Conservation (phyloP, 2,329 filamentous ascomycete genomes). For the Tolypocladium endophyticum region DNA sequence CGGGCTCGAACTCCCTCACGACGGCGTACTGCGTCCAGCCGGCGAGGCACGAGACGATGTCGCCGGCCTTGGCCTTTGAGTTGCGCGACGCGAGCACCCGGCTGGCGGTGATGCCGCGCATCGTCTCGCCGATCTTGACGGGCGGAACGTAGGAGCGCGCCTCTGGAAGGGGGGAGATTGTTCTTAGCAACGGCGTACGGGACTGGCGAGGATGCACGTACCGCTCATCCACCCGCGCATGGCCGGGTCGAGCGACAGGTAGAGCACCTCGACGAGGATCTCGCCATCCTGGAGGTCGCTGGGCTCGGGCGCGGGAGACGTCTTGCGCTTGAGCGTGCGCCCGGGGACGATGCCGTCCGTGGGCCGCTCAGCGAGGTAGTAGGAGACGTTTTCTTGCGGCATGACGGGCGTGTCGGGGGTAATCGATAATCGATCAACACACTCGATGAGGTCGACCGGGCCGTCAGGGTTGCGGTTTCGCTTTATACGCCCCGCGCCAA, state of each 20-base stretch:
- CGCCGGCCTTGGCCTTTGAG: slow-evolving; percentile 42
- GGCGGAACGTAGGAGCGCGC: slow-evolving; percentile 53
- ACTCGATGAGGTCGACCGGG: neutral
- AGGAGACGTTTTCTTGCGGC: slow-evolving; percentile 33
- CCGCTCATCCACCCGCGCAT: slow-evolving; percentile 64
- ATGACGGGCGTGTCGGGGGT: slow-evolving; percentile 17
- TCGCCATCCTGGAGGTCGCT: slow-evolving; percentile 51
- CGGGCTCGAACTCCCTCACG: slow-evolving; percentile 36
- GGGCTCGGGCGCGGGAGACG: slow-evolving; percentile 37
- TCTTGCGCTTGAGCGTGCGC: slow-evolving; percentile 49
- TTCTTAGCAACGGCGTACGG: neutral
- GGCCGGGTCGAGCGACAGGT: slow-evolving; percentile 63
- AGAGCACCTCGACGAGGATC: slow-evolving; percentile 49
- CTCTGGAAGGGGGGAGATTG: slow-evolving; percentile 23
- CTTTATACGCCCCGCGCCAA: neutral
- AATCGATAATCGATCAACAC: neutral
- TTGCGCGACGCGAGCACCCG: slow-evolving; percentile 53
- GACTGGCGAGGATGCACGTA: slow-evolving; percentile 13
- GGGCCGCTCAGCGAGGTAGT: slow-evolving; percentile 56
- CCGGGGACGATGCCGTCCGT: slow-evolving; percentile 49
- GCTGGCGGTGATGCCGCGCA: slow-evolving; percentile 53
- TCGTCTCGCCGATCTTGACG: slow-evolving; percentile 55
- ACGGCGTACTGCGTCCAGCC: slow-evolving; percentile 62
- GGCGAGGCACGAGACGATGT: slow-evolving; percentile 40
- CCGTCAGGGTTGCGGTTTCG: too few relatives aligned